Conservation (phyloP, 2,329 filamentous ascomycete species). For the Penicillium sumatraense region DNA sequence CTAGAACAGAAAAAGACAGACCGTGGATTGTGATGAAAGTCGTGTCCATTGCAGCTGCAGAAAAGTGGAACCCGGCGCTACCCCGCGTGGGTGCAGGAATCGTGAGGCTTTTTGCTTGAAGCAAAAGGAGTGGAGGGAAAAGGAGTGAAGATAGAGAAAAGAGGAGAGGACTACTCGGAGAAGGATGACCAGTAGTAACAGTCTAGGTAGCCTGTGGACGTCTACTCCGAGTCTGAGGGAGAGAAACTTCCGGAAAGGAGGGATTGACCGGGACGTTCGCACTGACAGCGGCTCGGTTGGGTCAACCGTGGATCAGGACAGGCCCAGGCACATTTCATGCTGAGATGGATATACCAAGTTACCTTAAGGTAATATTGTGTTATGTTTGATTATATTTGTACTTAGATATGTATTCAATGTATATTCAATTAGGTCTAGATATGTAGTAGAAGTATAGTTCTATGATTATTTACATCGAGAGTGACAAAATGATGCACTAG, state of each 20-base stretch:
- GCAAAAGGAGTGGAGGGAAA: not conserved
- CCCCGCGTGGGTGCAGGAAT: constrained; percentile 2
- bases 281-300: constrained; percentile 11
- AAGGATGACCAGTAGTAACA: too few species aligned
- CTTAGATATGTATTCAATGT: not conserved
- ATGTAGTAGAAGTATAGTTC: not conserved
- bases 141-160: too few species aligned
- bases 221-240: not conserved
- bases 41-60: constrained; percentile 66
- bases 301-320: constrained; percentile 21
- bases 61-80: constrained; percentile 21
- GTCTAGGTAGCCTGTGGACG: too few species aligned
- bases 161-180: too few species aligned
- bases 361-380: too few species aligned
- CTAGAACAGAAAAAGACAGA: constrained; percentile 52
- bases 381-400: not conserved
- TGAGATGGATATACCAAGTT: too few species aligned
- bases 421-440: not conserved
- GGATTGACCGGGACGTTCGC: not conserved
- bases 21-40: constrained; percentile 93
- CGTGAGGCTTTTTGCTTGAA: not conserved
- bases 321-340: not conserved
- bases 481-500: not conserved
- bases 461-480: constrained; percentile 18
- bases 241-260: not conserved